phyloP scores from a whole-genome alignment of 495 filamentous ascomycete species.

The Beverwykella pulmonaria region DNA sequence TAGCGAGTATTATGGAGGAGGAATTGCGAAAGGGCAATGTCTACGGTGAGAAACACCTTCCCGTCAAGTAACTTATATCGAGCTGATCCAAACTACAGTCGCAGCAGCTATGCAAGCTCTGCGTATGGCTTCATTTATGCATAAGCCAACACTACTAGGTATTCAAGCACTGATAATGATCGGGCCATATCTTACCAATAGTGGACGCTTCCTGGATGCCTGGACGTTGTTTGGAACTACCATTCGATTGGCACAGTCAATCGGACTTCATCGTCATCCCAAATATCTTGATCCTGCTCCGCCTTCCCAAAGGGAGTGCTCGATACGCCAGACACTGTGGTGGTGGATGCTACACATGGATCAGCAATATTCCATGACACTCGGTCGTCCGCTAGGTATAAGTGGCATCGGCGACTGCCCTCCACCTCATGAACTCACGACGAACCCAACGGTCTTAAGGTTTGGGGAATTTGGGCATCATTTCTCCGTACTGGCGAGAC shows the following conservation, averaged over 20 bases:
- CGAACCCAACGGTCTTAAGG: slow-evolving; percentile 46
- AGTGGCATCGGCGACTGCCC: slow-evolving; percentile 54
- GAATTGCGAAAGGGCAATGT: slow-evolving; percentile 47
- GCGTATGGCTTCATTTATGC: slow-evolving; percentile 47
- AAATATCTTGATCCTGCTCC: slow-evolving; percentile 50
- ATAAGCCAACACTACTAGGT: slow-evolving; percentile 42
- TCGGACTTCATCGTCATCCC: slow-evolving; percentile 52
- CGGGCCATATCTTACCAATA: slow-evolving; percentile 47
- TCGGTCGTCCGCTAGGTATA: slow-evolving; percentile 52
- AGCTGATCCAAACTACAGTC: slow-evolving; percentile 32
- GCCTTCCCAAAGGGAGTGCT: slow-evolving; percentile 45
- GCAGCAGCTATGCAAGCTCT: slow-evolving; percentile 49
- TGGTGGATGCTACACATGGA: slow-evolving; percentile 59
- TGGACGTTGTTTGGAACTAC: slow-evolving; percentile 49
- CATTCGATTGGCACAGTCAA: slow-evolving; percentile 45
- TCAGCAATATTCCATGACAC: slow-evolving; percentile 54
- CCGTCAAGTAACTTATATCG: not conserved
- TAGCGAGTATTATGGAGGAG: slow-evolving; percentile 44
- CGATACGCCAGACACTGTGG: slow-evolving; percentile 50
- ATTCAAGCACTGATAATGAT: slow-evolving; percentile 48
- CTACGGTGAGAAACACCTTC: slow-evolving; percentile 44
- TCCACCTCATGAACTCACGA: slow-evolving; percentile 48
- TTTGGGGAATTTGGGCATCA: slow-evolving; percentile 49
- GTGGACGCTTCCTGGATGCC: slow-evolving; percentile 48
- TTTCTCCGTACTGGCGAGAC: slow-evolving; percentile 53